Evolutionary conservation across 768 basidiomycete species (phyloP).

Genomic region (Lactarius hengduanensis): DNA sequence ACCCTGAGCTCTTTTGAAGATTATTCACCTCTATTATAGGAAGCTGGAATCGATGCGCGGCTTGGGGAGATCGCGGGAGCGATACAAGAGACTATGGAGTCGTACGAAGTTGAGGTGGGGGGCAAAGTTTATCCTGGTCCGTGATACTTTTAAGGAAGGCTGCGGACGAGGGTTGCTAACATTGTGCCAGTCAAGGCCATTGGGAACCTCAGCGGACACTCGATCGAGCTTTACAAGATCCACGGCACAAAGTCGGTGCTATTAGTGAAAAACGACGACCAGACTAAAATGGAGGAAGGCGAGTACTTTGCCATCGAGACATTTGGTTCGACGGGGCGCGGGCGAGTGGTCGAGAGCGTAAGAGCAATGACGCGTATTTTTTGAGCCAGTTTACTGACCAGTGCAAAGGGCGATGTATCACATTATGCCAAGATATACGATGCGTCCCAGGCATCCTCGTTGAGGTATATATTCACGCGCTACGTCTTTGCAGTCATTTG

Average conservation of each 20-base stretch:
- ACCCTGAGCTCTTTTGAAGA: conserved; percentile 9
- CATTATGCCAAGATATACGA: conserved; percentile 82
- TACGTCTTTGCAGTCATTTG: conserved; percentile 12
- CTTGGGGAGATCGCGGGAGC: conserved; percentile 88
- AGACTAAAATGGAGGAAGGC: conserved; percentile 98
- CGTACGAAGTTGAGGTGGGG: conserved; percentile 92
- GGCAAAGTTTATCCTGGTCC: conserved; percentile 80
- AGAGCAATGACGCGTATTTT: conserved; percentile 24
- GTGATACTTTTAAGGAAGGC: conserved; percentile 15
- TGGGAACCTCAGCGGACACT: conserved; percentile 91
- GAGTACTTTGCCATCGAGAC: conserved; percentile 99
- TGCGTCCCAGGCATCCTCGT: conserved; percentile 60
- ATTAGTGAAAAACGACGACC: conserved; percentile 85
- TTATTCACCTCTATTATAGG: conserved; percentile 43
- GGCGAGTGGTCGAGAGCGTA: conserved; percentile 81
- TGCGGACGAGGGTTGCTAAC: conserved; percentile 22
- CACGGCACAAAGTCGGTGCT: conserved; percentile 93
- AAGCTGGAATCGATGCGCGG: conserved; percentile 94
- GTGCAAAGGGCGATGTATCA: conserved; percentile 78
- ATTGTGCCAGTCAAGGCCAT: conserved; percentile 81
- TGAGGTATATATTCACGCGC: conserved; percentile 55
- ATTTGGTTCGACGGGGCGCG: conserved; percentile 95
- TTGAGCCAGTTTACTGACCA: conserved; percentile 1
- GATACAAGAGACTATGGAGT: conserved; percentile 99
- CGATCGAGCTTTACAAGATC: conserved; percentile 86